Base-by-base conservation (phyloP, 2,329 filamentous ascomycete species). In the Leptographium radiaticola region DNA sequence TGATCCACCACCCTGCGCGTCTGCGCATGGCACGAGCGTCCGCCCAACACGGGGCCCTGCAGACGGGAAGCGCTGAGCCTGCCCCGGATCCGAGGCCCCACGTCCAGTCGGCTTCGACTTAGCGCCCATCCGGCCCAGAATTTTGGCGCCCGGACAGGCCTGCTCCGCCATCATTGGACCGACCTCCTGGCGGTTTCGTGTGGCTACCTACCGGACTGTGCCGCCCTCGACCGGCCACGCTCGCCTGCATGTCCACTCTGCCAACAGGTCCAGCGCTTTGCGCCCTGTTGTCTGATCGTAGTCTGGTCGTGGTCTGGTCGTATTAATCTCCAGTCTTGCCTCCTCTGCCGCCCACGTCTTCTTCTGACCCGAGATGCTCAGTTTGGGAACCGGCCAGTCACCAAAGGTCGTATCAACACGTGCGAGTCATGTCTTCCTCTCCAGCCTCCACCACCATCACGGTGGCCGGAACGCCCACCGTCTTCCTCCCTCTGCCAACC, bases 391-490 rank as follows among this genome's bases (percentile, higher is more conserved):
- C 18, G 3, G 39, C 15, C 11, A 3, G 16, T 9, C 7, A 5
- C n/a, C 40, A 43, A 20, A 43, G 2, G 40, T 20, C 40, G n/a
- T n/a, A 43, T 18, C 40, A 20, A 43, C 40, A 43, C n/a, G n/a
- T 43, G n/a, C 40, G 2, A 39, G 16, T 20, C 46, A 49, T 52
- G 53, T 18, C 53, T 6, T 7, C 51, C 5, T 18, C 50, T 2
- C 2, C 42, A n/a, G n/a, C 50, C 12, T 48, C 43, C 1, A 56
- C 51, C 3, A 52, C 48, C 33, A 44, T 56, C 55, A 53, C 51
- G 6, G 48, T 56, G 31, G 44, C 31, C 43, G 55, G 55, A n/a
- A 56, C 55, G 20, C 55, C 55, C 2, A 56, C 55, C 6, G 55
- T 53, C 43, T 56, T 56, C 39, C 43, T 56, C 2, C 55, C 55